Base-by-base conservation (phyloP, 352 stramenopile species). In the Peronospora tabacina region DNA sequence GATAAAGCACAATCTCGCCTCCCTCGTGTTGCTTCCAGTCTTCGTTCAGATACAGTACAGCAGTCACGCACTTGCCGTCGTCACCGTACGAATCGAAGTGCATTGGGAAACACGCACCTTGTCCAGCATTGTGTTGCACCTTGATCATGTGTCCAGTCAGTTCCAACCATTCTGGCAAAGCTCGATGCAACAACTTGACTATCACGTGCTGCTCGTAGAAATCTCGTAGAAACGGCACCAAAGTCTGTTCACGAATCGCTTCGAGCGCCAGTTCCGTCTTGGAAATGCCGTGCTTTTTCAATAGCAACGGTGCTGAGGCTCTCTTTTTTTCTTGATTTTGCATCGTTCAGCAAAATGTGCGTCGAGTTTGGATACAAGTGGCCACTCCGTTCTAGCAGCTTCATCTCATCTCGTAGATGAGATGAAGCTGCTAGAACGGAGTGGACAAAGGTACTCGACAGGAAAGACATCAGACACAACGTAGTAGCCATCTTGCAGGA, bases 11-110 rank as follows among this genome's bases (percentile, higher is more conserved):
- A 35, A 95, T 68, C 48, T 94, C 85, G 7, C 82, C 85, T 29
- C 81, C 80, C 46, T 95, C 68, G 26, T 67, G 77, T 16, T 66
- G 32, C 10, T 56, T n/a, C 85, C 85, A 95, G 7, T 69, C 15
- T 2, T 87, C 76, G 50, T 93, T 94, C 42, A 95, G 63, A 55
- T 94, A 95, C 11, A 94, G 49, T 40, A 95, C 75, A 3, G 75
- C 80, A 1, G 81, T 94, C 45, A 95, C 52, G 44, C 75, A 85
- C 61, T 91, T 92, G 60, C 76, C 77, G 37, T 89, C 77, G 56
- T 85, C 72, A 1, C 81, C 82, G 44, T 87, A 89, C 29, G 82
- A 80, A 57, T 95, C 84, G 36, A 88, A 93, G 46, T 95, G 84
- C 63, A 87, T 69, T 0, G n/a, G 84, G 47, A 95, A 95, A 55